Percentiles rank a stretch among this genome's conserved stretches.
phyloP scores from a whole-genome alignment of 371 early-diverging fungal species.

The Neoconidiobolus thromboides region DNA sequence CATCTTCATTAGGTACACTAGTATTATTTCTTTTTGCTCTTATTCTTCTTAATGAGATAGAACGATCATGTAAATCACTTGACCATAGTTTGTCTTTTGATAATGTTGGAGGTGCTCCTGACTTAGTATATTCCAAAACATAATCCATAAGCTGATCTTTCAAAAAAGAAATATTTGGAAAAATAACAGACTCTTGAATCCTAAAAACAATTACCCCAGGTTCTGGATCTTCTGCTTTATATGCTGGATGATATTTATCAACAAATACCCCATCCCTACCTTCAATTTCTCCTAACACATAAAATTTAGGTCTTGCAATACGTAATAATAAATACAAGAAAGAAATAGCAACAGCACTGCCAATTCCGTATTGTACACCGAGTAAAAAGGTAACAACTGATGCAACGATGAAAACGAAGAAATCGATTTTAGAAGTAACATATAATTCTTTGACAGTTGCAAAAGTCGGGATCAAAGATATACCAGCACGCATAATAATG shows the following conservation, averaged over 20 bases:
- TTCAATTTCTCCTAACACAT: conserved; percentile 15
- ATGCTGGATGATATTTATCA: background rate
- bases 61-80: conserved; percentile 6
- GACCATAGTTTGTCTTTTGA: conserved; percentile 12
- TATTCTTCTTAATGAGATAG: background rate
- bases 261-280: conserved; percentile 9
- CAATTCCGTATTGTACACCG: conserved; percentile 48
- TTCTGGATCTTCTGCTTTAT: conserved; percentile 17
- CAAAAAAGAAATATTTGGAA: conserved; percentile 39
- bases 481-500: conserved; percentile 53
- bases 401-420: conserved; percentile 23
- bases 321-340: conserved; percentile 40
- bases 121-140: conserved; percentile 9
- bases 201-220: conserved; percentile 33
- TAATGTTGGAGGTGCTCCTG: conserved; percentile 5
- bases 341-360: conserved; percentile 36
- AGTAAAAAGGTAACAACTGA: conserved; percentile 42
- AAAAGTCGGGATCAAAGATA: conserved; percentile 7
- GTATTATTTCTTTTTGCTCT: background rate
- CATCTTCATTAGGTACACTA: background rate
- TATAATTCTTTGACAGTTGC: conserved; percentile 9
- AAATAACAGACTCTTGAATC: conserved; percentile 38
- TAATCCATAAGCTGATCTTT: conserved; percentile 17
- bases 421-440: conserved; percentile 17
- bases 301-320: conserved; percentile 42